Conservation (phyloP, 164 flowering plant species). For the Stephania yunnanensis region DNA sequence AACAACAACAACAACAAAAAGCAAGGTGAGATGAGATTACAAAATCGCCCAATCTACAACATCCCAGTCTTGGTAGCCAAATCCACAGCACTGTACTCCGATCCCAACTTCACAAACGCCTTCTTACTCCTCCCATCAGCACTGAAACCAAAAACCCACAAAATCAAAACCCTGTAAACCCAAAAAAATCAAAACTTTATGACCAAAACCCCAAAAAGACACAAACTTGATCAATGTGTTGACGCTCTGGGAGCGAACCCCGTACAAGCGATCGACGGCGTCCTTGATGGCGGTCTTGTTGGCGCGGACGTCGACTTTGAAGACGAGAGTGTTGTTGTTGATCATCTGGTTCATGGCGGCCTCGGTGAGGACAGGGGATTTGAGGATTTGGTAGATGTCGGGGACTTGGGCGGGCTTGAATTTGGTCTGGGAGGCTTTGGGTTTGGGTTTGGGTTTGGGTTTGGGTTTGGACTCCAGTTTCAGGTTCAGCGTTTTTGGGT, state of each 20-base stretch:
- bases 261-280: background rate
- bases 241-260: background rate
- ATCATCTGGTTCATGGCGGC: background rate
- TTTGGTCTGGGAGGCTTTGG: background rate
- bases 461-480: background rate
- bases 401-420: background rate
- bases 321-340: background rate
- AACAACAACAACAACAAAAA: background rate
- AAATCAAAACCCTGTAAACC: background rate
- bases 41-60: background rate
- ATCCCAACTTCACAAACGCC: background rate
- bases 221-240: background rate
- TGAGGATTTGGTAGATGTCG: background rate
- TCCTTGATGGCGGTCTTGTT: conserved; percentile 2
- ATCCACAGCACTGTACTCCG: background rate
- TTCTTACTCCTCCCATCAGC: background rate
- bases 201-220: background rate
- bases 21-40: background rate
- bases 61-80: background rate
- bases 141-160: background rate
- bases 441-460: background rate
- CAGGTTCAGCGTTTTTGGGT: background rate
- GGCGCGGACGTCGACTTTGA: background rate
- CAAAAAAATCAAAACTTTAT: background rate
- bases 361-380: background rate